phyloP scores from a whole-genome alignment of 2,329 filamentous ascomycete genomes.

The Colletotrichum sp. region DNA sequence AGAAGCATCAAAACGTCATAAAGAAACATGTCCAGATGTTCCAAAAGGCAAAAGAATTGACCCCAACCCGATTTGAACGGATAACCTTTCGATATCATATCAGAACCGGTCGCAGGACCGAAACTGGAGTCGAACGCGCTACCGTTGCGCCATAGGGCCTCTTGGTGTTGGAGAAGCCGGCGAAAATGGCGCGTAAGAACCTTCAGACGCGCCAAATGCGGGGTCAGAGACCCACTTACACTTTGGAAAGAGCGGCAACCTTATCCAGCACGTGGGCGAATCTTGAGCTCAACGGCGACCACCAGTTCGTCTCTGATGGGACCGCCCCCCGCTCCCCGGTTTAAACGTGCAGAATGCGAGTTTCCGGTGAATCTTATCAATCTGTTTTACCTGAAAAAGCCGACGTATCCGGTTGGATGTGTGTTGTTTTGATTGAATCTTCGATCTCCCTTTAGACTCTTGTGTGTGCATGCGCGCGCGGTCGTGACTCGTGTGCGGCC shows the following conservation, averaged over 20 bases:
- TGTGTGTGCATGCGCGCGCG: background rate
- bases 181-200: background rate
- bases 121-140: conserved; percentile 20
- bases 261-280: background rate
- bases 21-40: background rate
- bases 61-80: conserved; percentile 21
- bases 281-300: background rate
- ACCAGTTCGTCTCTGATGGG: background rate
- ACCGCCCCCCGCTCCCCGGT: background rate
- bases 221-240: background rate
- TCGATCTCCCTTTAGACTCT: background rate
- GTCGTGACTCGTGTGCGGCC: background rate
- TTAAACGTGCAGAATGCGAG: background rate
- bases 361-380: background rate
- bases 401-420: background rate
- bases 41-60: background rate
- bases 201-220: background rate
- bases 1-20: background rate
- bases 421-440: background rate
- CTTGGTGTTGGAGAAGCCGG: accelerated
- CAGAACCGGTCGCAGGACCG: background rate
- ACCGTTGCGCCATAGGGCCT: conserved; percentile 20
- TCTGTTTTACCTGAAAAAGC: background rate
- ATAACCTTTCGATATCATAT: conserved; percentile 17
- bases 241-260: background rate